These are phyloP conservation scores for Phaeoacremonium minimum DNA, from an alignment of 2,329 filamentous ascomycete species.

Conservation along the genomic window DNA sequence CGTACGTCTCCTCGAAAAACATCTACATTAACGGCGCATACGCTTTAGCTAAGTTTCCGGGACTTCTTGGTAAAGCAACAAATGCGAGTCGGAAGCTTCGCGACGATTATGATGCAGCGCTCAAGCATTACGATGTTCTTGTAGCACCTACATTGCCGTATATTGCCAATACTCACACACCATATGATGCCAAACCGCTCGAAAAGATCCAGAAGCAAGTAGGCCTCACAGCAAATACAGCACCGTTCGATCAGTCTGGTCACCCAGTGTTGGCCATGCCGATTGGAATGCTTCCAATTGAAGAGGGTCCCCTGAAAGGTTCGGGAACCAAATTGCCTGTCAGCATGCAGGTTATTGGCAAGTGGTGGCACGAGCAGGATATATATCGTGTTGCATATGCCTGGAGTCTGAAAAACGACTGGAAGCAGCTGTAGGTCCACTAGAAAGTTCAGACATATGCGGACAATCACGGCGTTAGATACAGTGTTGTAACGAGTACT, in stretches of 20 bases:
- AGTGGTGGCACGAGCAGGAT: slow-evolving; percentile 24
- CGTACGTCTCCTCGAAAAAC: neutral
- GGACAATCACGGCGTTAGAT: no score
- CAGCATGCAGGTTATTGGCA: slow-evolving; percentile 31
- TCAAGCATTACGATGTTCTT: slow-evolving; percentile 30
- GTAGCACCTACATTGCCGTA: slow-evolving; percentile 29
- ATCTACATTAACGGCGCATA: slow-evolving; percentile 28
- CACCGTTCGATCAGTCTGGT: slow-evolving; percentile 9
- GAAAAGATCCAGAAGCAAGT: slow-evolving; percentile 3
- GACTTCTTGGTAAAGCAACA: slow-evolving; percentile 31
- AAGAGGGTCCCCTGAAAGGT: slow-evolving; percentile 1
- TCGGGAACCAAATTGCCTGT: slow-evolving; percentile 22
- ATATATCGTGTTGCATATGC: neutral
- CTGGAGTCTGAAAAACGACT: neutral
- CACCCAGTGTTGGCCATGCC: slow-evolving; percentile 11
- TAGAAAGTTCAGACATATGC: no score
- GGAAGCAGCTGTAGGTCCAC: no score
- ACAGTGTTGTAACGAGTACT: no score
- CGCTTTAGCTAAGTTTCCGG: slow-evolving; percentile 25
- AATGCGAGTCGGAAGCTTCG: slow-evolving; percentile 31
- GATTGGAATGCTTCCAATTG: slow-evolving; percentile 9
- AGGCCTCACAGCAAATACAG: slow-evolving; percentile 11
- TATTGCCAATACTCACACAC: slow-evolving; percentile 8
- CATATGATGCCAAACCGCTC: slow-evolving; percentile 6
- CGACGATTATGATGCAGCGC: slow-evolving; percentile 26